phyloP scores from a whole-genome alignment of 1,139 yeast species.

The Suhomyces bokatorum region DNA sequence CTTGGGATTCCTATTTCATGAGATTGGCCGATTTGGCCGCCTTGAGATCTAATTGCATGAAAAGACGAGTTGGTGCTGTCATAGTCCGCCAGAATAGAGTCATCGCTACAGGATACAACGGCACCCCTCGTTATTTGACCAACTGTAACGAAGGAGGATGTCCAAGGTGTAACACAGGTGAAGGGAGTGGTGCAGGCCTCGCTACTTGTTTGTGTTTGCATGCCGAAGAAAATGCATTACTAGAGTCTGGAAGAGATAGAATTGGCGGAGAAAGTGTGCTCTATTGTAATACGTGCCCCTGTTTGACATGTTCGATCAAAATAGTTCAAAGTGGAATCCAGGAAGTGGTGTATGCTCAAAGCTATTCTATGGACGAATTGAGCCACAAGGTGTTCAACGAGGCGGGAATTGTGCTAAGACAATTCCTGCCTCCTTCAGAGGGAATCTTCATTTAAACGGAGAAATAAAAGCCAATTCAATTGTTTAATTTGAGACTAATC shows the following conservation, averaged over 20 bases:
- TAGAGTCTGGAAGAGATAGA: slow-evolving; percentile 92
- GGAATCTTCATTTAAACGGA: slow-evolving; percentile 36
- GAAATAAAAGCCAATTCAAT: too few relatives aligned
- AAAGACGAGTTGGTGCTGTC: slow-evolving; percentile 94
- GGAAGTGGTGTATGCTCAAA: slow-evolving; percentile 92
- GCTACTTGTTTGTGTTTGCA: slow-evolving; percentile 90
- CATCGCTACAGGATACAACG: slow-evolving; percentile 95
- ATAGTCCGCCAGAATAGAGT: slow-evolving; percentile 83
- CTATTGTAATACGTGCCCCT: slow-evolving; percentile 97
- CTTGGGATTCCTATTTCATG: slow-evolving; percentile 97
- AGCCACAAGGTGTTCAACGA: slow-evolving; percentile 69
- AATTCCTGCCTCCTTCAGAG: slow-evolving; percentile 63
- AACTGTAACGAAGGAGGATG: slow-evolving; percentile 98
- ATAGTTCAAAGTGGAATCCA: slow-evolving; percentile 89
- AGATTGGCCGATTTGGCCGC: slow-evolving; percentile 91
- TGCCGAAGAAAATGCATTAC: slow-evolving; percentile 94
- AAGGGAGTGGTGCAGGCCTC: slow-evolving; percentile 62
- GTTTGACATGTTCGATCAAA: slow-evolving; percentile 91
- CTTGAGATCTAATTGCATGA: slow-evolving; percentile 91
- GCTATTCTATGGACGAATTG: slow-evolving; percentile 84
- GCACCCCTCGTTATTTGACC: slow-evolving; percentile 84
- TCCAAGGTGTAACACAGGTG: slow-evolving; percentile 71
- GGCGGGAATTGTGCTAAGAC: slow-evolving; percentile 75
- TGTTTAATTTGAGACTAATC: too few relatives aligned
- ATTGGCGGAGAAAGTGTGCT: slow-evolving; percentile 52